Evolutionary conservation across 1,284 basidiomycete species (phyloP).

Genomic region (Heliocybe sulcata): DNA sequence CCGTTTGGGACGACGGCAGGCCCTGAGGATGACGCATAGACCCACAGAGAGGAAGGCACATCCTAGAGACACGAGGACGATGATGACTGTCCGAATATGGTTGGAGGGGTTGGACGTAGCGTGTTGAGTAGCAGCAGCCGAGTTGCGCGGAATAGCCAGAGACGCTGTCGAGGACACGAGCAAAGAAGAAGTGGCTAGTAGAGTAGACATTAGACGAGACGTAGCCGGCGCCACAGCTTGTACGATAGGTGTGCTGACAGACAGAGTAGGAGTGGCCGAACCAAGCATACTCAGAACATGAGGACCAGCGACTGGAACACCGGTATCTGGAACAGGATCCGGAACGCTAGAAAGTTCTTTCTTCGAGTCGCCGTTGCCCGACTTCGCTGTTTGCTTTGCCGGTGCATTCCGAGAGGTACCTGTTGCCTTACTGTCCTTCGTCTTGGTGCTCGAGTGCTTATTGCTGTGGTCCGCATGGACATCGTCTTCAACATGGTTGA

Average conservation of each 20-base stretch:
- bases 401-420: not conserved
- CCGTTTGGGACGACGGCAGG: slow-evolving; percentile 40
- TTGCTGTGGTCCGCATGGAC: slow-evolving; percentile 7
- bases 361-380: not conserved
- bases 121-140: slow-evolving; percentile 10
- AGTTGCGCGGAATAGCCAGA: slow-evolving; percentile 8
- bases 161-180: slow-evolving; percentile 6
- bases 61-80: slow-evolving; percentile 50
- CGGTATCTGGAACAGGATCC: slow-evolving; percentile 47
- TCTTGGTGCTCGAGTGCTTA: slow-evolving; percentile 9
- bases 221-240: slow-evolving; percentile 14
- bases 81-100: slow-evolving; percentile 34
- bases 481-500: slow-evolving; percentile 9
- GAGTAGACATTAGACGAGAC: slow-evolving; percentile 15
- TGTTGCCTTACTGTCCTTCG: slow-evolving; percentile 4
- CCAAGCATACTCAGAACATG: slow-evolving; percentile 8
- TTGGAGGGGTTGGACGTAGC: slow-evolving; percentile 22
- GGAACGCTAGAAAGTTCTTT: slow-evolving; percentile 39
- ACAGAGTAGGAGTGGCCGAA: slow-evolving; percentile 7
- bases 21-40: slow-evolving; percentile 40
- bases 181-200: slow-evolving; percentile 7
- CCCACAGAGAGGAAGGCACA: slow-evolving; percentile 47
- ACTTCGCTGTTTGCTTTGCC: not conserved
- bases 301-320: slow-evolving; percentile 13
- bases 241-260: slow-evolving; percentile 18